Percentiles rank a stretch among this genome's conserved stretches.
Evolutionary conservation across 495 filamentous ascomycete genomes (phyloP).

Genomic region (Astrocystis sublimbata): DNA sequence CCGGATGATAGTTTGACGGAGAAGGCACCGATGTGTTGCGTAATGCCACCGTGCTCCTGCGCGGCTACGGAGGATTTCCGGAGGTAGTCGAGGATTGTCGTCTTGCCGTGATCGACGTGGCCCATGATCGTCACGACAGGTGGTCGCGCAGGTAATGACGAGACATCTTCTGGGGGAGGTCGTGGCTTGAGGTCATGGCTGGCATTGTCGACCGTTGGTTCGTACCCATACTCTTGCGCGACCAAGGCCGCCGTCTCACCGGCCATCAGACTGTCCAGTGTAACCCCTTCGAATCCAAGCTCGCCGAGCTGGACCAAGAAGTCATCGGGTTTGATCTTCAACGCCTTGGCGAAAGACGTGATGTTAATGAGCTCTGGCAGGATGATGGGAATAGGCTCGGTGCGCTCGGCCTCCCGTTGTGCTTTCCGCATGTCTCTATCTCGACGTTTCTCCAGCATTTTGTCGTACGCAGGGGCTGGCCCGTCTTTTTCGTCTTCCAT

Average conservation of each 20-base stretch:
- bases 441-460: slow-evolving; percentile 38
- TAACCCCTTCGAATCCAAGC: slow-evolving; percentile 82
- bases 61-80: slow-evolving; percentile 90
- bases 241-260: slow-evolving; percentile 88
- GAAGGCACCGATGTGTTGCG: slow-evolving; percentile 99
- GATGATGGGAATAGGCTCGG: slow-evolving; percentile 53
- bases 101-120: slow-evolving; percentile 99
- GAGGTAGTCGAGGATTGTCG: slow-evolving; percentile 90
- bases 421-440: slow-evolving; percentile 40
- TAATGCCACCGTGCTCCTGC: slow-evolving; percentile 94
- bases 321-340: slow-evolving; percentile 66
- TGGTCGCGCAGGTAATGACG: slow-evolving; percentile 69
- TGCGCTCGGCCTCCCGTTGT: slow-evolving; percentile 35
- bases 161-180: slow-evolving; percentile 69
- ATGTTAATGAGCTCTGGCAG: slow-evolving; percentile 92
- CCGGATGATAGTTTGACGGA: slow-evolving; percentile 82
- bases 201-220: slow-evolving; percentile 75
- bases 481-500: slow-evolving; percentile 31
- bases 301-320: slow-evolving; percentile 75
- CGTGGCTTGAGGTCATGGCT: slow-evolving; percentile 72
- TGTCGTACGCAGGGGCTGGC: slow-evolving; percentile 40
- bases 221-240: slow-evolving; percentile 89
- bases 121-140: slow-evolving; percentile 99
- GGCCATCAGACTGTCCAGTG: slow-evolving; percentile 78
- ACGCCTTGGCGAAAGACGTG: slow-evolving; percentile 73